Conservation (phyloP, 768 basidiomycete genomes). For the Daedaleopsis sinensis region DNA sequence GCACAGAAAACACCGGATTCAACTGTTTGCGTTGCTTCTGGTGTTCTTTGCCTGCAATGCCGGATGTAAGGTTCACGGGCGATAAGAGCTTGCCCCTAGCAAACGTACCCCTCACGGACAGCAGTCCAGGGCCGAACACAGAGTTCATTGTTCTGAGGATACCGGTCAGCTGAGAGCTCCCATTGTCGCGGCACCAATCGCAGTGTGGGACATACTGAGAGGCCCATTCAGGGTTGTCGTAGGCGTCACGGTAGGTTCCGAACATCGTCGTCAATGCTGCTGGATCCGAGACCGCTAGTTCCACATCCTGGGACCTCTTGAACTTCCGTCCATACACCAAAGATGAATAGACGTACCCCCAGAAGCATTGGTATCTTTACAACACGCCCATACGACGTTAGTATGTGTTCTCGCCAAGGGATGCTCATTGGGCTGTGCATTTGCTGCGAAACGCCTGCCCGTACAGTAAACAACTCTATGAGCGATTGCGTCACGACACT, state of each 20-base stretch:
- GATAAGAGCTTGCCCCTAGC: no score
- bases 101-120: not conserved
- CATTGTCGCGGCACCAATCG: not conserved
- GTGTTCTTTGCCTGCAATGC: not conserved
- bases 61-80: not conserved
- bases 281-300: not conserved
- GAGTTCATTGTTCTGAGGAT: constrained; percentile 1
- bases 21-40: constrained; percentile 11
- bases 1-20: constrained; percentile 4
- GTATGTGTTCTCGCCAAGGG: not conserved
- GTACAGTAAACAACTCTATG: no score
- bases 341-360: not conserved
- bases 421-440: constrained; percentile 1
- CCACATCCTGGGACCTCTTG: not conserved
- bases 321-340: not conserved
- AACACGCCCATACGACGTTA: constrained; percentile 10
- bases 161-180: no score
- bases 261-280: constrained; percentile 2
- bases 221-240: constrained; percentile 1
- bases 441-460: constrained; percentile 1
- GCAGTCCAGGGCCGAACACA: constrained; percentile 2
- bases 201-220: not conserved
- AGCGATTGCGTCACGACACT: not conserved
- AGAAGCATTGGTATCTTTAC: not conserved
- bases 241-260: constrained; percentile 4